Evolutionary conservation across 108 stramenopile species (phyloP).

Genomic region (Ochromonas danica): DNA sequence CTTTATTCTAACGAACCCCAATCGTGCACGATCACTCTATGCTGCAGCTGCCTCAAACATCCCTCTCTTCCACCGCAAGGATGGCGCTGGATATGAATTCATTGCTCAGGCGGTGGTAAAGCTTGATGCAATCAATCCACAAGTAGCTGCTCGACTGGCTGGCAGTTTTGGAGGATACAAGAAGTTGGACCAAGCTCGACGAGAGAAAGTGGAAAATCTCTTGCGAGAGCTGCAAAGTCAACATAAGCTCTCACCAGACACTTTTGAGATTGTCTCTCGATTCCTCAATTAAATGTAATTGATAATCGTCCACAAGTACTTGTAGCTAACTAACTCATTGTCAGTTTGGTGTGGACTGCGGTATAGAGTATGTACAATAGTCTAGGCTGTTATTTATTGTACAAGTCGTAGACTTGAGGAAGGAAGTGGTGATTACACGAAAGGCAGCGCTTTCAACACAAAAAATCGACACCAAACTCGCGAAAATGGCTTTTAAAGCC

Average conservation of each 20-base stretch:
- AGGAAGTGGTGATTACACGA: too few relatives aligned
- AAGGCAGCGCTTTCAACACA: too few relatives aligned
- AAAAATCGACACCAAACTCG: too few relatives aligned
- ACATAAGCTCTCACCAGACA: background rate
- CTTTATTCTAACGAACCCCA: constrained; percentile 85
- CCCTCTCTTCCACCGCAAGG: constrained; percentile 72
- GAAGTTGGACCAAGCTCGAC: background rate
- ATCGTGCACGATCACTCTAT: constrained; percentile 78
- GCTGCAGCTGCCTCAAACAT: constrained; percentile 71
- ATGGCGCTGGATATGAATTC: constrained; percentile 80
- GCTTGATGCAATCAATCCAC: constrained; percentile 83
- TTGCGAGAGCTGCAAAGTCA: background rate
- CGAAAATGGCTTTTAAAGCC: too few relatives aligned
- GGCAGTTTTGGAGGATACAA: background rate
- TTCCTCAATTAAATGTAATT: background rate
- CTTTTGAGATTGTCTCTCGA: background rate
- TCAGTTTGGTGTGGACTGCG: too few relatives aligned
- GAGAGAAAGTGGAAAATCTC: background rate
- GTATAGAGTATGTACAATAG: too few relatives aligned
- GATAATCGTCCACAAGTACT: too few relatives aligned
- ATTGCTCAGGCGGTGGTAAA: constrained; percentile 71
- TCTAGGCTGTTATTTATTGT: too few relatives aligned
- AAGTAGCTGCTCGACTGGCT: constrained; percentile 43
- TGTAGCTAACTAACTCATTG: too few relatives aligned
- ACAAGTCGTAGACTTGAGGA: too few relatives aligned